These are phyloP conservation scores for Chalciporus piperatus DNA, from an alignment of 768 basidiomycete species.

Conservation along the genomic window DNA sequence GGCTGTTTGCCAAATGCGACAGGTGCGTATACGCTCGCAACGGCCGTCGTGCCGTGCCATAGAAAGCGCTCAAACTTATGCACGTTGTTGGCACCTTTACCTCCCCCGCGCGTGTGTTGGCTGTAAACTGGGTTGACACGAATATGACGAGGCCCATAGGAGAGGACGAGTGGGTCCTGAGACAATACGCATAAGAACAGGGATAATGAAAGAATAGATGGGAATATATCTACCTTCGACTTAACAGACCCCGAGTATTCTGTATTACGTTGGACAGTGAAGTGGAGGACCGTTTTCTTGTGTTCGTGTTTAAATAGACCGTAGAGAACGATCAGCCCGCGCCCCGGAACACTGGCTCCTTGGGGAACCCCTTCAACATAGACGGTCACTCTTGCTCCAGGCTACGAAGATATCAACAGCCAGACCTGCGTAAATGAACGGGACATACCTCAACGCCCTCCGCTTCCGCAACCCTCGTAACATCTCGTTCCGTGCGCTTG, in stretches of 20 bases:
- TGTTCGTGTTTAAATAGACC: slow-evolving; percentile 93
- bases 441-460: slow-evolving; percentile 68
- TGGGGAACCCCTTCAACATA: slow-evolving; percentile 73
- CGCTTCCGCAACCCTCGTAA: slow-evolving; percentile 62
- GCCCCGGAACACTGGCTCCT: slow-evolving; percentile 40
- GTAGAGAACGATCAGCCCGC: slow-evolving; percentile 63
- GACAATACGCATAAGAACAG: neutral
- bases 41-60: slow-evolving; percentile 72
- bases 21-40: slow-evolving; percentile 89
- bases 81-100: slow-evolving; percentile 91
- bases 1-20: slow-evolving; percentile 79
- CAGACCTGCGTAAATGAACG: neutral
- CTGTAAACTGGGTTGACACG: slow-evolving; percentile 87
- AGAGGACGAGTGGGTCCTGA: slow-evolving; percentile 85
- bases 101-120: slow-evolving; percentile 87
- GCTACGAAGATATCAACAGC: slow-evolving; percentile 40
- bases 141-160: slow-evolving; percentile 84
- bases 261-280: slow-evolving; percentile 91
- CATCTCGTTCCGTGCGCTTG: slow-evolving; percentile 74
- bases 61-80: slow-evolving; percentile 95
- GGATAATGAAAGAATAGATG: neutral
- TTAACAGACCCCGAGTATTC: slow-evolving; percentile 86
- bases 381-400: slow-evolving; percentile 78
- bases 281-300: slow-evolving; percentile 90
- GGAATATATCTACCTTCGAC: slow-evolving; percentile 82